Evolutionary conservation across 805 yeast genomes (phyloP).

Genomic region (Zygotorulaspora chibaensis): DNA sequence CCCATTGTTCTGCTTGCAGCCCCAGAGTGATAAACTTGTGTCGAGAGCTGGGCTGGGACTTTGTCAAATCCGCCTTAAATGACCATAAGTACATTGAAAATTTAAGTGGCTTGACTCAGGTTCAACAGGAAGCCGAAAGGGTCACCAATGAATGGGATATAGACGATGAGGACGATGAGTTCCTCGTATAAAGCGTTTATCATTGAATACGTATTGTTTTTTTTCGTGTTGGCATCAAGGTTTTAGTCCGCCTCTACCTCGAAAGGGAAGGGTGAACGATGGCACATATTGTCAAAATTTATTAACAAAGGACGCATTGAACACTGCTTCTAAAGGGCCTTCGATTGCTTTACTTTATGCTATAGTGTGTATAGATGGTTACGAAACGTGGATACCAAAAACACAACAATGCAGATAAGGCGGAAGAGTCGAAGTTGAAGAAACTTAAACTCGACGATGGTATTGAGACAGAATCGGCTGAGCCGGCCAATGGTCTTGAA

Average conservation of each 20-base stretch:
- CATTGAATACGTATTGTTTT: not conserved
- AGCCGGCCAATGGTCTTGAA: slow-evolving; percentile 4
- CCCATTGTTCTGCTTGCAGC: slow-evolving; percentile 86
- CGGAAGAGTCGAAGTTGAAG: slow-evolving; percentile 11
- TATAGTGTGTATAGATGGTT: slow-evolving; percentile 8
- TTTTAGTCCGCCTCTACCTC: not conserved
- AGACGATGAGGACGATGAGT: slow-evolving; percentile 25
- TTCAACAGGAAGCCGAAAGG: slow-evolving; percentile 54
- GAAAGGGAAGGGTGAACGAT: not conserved
- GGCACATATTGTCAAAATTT: too few relatives aligned
- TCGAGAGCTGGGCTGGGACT: slow-evolving; percentile 65
- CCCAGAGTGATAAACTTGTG: slow-evolving; percentile 49
- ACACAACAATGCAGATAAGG: slow-evolving; percentile 10
- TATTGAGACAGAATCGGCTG: not conserved
- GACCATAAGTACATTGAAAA: slow-evolving; percentile 66
- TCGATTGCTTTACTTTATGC: not conserved
- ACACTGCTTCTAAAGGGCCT: too few relatives aligned
- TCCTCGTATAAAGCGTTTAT: not conserved
- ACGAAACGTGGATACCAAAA: slow-evolving; percentile 14
- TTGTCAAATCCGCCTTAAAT: slow-evolving; percentile 66
- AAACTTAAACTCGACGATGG: slow-evolving; percentile 9
- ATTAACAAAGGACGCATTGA: too few relatives aligned
- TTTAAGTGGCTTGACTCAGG: slow-evolving; percentile 69
- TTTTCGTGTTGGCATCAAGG: not conserved
- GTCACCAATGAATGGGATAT: slow-evolving; percentile 27